Base-by-base conservation (phyloP, 2,329 filamentous ascomycete species). In the Epichloe aotearoae region DNA sequence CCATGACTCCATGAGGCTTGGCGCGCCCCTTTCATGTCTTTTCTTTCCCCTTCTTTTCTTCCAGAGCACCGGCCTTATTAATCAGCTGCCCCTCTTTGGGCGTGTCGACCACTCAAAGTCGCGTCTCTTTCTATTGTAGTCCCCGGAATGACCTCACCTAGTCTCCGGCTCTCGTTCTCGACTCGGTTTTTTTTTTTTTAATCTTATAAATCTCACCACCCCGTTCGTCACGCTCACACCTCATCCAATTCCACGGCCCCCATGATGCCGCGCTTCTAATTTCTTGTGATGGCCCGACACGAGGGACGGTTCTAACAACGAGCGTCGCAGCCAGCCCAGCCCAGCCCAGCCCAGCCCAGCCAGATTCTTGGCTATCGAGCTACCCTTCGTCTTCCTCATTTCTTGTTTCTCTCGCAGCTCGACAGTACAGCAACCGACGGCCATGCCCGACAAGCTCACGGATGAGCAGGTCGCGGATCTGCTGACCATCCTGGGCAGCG, bases 381-480 rank as follows among this genome's bases (percentile, higher is more conserved):
- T n/a, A n/a, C 36, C 36, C 7, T 38, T 14, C 36, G 36, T n/a
- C 36, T 38, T 23, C 3, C 19, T 4, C 19, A 12, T 6, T 15
- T 44, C 15, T 15, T 14, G 8, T 17, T 36, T 36, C n/a, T 49
- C 50, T 19, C 47, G 34, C 47, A 36, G 26, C 45, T 5, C 42
- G 48, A 33, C 23, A 33, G 30, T 20, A 44, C 46, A 51, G 20
- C 48, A 50, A 50, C 37, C 47, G 47, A 51, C 54, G 52, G 55
- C 48, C 62, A 73, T 80, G 76, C 73, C 74, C 59, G 77, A 80
- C 59, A 78, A 72, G 64, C 72, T 81, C 62, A 75, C 73, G 53
- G 77, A 80, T 58, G 69, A 77, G 63, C 76, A 79, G 70, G 76
- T 79, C 64, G 66, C 70, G 49, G 72, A 76, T 68, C 69, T 81